Percentiles rank a stretch among this genome's conserved stretches.
These are phyloP conservation scores for Psilocybe cyanescens DNA, from an alignment of 768 basidiomycete genomes.

Conservation along the genomic window DNA sequence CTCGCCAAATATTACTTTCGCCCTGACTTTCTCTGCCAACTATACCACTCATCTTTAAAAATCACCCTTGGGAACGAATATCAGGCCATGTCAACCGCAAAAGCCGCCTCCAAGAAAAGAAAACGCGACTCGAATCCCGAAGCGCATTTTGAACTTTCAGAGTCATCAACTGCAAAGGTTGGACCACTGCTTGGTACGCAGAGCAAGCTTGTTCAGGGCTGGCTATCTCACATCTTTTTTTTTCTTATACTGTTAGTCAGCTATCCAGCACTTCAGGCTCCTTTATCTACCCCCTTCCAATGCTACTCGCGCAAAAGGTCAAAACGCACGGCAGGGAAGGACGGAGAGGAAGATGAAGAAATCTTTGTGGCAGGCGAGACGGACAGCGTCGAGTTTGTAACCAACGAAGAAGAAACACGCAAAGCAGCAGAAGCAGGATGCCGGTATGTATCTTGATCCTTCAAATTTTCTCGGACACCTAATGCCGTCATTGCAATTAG, in stretches of 20 bases:
- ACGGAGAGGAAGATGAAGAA: constrained; percentile 31
- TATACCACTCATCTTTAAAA: background rate
- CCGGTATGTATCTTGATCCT: constrained; percentile 50
- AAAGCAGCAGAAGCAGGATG: constrained; percentile 60
- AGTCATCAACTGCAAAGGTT: constrained; percentile 28
- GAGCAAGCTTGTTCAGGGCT: constrained; percentile 1
- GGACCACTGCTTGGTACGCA: constrained; percentile 44
- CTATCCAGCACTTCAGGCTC: constrained; percentile 69
- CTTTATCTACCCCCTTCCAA: constrained; percentile 60
- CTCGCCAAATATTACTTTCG: background rate
- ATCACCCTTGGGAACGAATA: background rate
- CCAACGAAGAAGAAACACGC: constrained; percentile 57
- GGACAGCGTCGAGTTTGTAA: constrained; percentile 80
- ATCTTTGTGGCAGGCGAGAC: constrained; percentile 81
- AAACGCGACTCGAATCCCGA: constrained; percentile 36
- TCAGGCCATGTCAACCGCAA: constrained; percentile 35
- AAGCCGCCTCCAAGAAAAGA: constrained; percentile 45
- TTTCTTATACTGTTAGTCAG: constrained; percentile 25
- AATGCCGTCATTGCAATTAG: constrained; percentile 38
- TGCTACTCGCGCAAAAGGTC: constrained; percentile 56
- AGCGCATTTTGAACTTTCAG: constrained; percentile 34
- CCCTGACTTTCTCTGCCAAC: background rate
- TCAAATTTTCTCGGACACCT: background rate
- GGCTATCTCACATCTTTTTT: background rate
- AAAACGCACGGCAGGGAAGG: constrained; percentile 32